A percentile compares a stretch with the other conserved stretches of the same genome.
These are phyloP conservation scores for Wilcoxina mikolae DNA, from an alignment of 495 filamentous ascomycete species.

Conservation along the genomic window DNA sequence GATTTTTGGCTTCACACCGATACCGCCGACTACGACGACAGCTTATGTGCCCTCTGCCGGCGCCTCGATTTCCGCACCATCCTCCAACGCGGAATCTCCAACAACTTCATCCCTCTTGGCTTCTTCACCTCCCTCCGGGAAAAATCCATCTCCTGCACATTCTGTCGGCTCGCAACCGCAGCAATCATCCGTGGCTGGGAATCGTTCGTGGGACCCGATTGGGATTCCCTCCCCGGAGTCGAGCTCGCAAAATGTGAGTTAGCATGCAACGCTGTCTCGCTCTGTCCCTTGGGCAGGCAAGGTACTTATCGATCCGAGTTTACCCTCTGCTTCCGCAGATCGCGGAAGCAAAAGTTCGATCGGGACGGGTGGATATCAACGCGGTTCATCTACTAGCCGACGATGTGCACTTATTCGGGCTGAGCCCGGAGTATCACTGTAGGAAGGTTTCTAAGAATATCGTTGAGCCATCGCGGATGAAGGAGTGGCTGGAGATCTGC, in stretches of 20 bases:
- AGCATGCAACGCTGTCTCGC: not conserved
- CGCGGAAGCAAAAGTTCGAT: not conserved
- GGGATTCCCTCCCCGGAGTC: not conserved
- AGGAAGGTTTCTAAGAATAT: not conserved
- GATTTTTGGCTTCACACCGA: not conserved
- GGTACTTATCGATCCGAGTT: not conserved
- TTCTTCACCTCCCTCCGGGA: not conserved
- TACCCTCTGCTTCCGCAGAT: not conserved
- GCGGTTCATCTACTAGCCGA: not conserved
- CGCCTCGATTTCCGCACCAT: not conserved
- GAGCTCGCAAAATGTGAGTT: not conserved
- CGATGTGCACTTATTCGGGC: not conserved
- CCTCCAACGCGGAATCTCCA: not conserved
- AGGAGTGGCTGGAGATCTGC: not conserved
- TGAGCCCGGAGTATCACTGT: not conserved
- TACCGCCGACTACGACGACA: not conserved
- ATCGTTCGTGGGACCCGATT: not conserved
- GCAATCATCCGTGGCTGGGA: not conserved
- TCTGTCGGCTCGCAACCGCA: not conserved
- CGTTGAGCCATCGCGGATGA: not conserved
- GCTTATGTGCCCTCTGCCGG: not conserved
- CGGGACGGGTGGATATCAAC: not conserved
- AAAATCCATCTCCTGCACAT: not conserved
- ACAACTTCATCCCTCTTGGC: not conserved
- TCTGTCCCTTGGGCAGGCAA: not conserved